Percentiles rank a stretch among this genome's conserved stretches.
These are phyloP conservation scores for Ceratocystis cubensis DNA, from an alignment of 2,329 filamentous ascomycete species.

Conservation along the genomic window DNA sequence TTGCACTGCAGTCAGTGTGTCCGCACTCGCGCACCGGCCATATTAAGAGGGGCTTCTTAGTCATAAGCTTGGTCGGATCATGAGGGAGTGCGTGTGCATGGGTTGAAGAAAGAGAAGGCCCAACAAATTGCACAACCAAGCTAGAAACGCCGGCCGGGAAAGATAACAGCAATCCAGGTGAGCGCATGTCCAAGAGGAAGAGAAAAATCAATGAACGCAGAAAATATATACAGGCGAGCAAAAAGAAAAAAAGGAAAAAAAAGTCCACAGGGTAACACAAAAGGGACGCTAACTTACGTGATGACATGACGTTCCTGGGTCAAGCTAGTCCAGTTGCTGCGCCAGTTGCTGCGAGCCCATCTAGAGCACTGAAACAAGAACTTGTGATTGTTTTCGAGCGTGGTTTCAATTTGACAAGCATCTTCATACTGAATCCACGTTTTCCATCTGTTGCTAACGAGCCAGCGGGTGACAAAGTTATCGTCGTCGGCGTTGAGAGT, in stretches of 20 bases:
- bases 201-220: background rate
- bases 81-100: slow-evolving; percentile 19
- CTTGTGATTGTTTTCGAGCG: slow-evolving; percentile 74
- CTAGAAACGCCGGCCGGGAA: background rate
- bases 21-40: slow-evolving; percentile 4
- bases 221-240: background rate
- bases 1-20: background rate
- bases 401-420: slow-evolving; percentile 85
- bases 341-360: slow-evolving; percentile 96
- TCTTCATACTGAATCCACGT: slow-evolving; percentile 90
- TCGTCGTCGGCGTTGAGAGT: slow-evolving; percentile 94
- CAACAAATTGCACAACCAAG: slow-evolving; percentile 8
- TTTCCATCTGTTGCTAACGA: slow-evolving; percentile 84
- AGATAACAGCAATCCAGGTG: background rate
- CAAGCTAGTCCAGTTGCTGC: slow-evolving; percentile 88
- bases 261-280: background rate
- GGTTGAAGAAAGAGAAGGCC: slow-evolving; percentile 16
- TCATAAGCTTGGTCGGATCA: slow-evolving; percentile 14
- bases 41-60: slow-evolving; percentile 23
- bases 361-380: slow-evolving; percentile 88
- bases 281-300: slow-evolving; percentile 51
- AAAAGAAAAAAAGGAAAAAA: background rate
- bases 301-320: slow-evolving; percentile 72
- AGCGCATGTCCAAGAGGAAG: background rate
- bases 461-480: slow-evolving; percentile 95